Evolutionary conservation across 2,329 filamentous ascomycete genomes (phyloP).

Genomic region (Penicillium sp.): DNA sequence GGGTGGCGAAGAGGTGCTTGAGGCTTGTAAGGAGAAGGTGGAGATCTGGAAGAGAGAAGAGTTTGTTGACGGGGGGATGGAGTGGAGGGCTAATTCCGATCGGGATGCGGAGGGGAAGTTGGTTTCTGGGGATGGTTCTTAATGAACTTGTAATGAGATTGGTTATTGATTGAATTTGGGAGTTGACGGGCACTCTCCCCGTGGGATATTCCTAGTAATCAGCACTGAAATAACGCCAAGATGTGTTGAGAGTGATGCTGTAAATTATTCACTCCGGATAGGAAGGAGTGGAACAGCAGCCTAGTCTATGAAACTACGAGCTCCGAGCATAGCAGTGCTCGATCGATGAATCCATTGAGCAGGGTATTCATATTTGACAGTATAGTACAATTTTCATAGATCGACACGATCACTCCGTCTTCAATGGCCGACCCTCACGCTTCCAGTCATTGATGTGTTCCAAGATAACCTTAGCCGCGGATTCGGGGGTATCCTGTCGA

Average conservation of each 20-base stretch:
- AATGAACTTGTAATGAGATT: background rate
- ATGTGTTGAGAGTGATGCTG: background rate
- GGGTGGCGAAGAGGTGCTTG: conserved; percentile 84
- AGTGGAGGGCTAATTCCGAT: conserved; percentile 88
- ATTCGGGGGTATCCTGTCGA: conserved; percentile 85
- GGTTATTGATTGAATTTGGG: background rate
- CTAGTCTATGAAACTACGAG: background rate
- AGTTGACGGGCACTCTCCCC: background rate
- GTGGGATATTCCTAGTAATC: background rate
- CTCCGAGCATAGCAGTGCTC: background rate
- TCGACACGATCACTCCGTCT: conserved; percentile 37
- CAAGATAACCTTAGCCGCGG: conserved; percentile 78
- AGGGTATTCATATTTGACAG: conserved; percentile 28
- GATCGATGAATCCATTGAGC: conserved; percentile 13
- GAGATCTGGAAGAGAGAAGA: conserved; percentile 96
- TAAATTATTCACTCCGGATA: background rate
- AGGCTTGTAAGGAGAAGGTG: conserved; percentile 79
- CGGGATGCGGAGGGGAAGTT: conserved; percentile 53
- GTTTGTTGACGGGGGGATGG: conserved; percentile 68
- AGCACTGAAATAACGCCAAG: background rate
- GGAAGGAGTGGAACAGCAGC: background rate
- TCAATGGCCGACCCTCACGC: conserved; percentile 53
- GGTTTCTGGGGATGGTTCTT: background rate
- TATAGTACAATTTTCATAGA: conserved; percentile 24
- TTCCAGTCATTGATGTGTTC: conserved; percentile 82